These are phyloP conservation scores for Diaporthe caulivora DNA, from an alignment of 2,329 filamentous ascomycete genomes.

Conservation along the genomic window DNA sequence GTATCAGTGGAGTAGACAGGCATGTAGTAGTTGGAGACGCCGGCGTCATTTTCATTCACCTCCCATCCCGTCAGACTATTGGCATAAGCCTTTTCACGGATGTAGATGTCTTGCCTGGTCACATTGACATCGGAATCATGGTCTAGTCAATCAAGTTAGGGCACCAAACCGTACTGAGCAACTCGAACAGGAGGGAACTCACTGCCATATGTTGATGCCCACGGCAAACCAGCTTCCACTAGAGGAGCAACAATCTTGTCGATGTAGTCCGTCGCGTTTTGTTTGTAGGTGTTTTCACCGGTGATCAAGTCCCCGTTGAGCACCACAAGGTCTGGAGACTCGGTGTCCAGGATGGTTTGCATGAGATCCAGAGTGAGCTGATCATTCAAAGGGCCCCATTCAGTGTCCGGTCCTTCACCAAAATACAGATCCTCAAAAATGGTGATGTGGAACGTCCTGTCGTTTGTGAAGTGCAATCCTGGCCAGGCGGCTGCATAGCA, in stretches of 20 bases:
- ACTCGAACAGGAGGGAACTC: neutral
- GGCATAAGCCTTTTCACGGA: slow-evolving; percentile 33
- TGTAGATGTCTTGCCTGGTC: slow-evolving; percentile 47
- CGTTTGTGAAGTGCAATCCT: slow-evolving; percentile 16
- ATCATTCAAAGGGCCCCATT: slow-evolving; percentile 56
- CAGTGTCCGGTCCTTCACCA: slow-evolving; percentile 57
- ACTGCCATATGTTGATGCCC: slow-evolving; percentile 63
- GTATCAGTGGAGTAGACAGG: slow-evolving; percentile 25
- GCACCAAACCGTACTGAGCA: neutral
- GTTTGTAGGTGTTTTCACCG: slow-evolving; percentile 60
- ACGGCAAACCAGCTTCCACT: slow-evolving; percentile 56
- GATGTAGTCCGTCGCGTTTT: slow-evolving; percentile 59
- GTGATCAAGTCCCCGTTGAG: slow-evolving; percentile 70
- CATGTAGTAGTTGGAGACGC: slow-evolving; percentile 35
- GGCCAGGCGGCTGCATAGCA: slow-evolving; percentile 12
- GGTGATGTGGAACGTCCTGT: slow-evolving; percentile 34
- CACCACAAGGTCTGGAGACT: slow-evolving; percentile 60
- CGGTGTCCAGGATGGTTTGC: slow-evolving; percentile 58
- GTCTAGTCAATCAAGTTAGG: slow-evolving; percentile 53
- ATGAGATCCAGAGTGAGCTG: slow-evolving; percentile 59
- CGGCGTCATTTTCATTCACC: slow-evolving; percentile 11
- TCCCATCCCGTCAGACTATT: slow-evolving; percentile 33
- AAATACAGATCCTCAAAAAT: slow-evolving; percentile 61
- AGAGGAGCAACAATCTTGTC: slow-evolving; percentile 60
- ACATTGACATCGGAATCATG: slow-evolving; percentile 65